Evolutionary conservation across 768 basidiomycete genomes (phyloP), one percentile per base, ranked within the genome.

Genomic region (Tulasnella sp.): DNA sequence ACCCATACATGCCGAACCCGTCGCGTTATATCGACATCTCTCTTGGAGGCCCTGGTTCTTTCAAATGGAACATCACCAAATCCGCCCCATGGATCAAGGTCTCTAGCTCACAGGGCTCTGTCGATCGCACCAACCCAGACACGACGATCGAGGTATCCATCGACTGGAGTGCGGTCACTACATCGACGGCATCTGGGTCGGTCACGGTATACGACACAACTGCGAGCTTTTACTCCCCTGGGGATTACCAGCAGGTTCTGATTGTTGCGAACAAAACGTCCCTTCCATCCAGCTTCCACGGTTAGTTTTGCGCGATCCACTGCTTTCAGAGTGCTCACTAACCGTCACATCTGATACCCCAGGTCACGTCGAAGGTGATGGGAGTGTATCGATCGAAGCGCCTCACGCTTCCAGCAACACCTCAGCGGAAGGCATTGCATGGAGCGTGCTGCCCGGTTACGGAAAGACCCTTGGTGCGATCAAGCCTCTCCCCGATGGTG

Each of bases 331-430:
- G 29, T 47, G 29, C 34, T 56, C 19, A 44, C 30, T 29, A 24
- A 13, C 17, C 44, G 24, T n/a, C 15, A 45, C 29, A 17, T 5
- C 49, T 21, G n/a, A 19, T 7, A 55, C 21, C 29, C 21, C 65
- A 66, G 81, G 83, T 3, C 82, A 84, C 63, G 77, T 86, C 24
- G 82, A 86, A 63, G 80, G 77, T 21, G 75, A 79, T 45, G 82
- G 83, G 11, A 79, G 76, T 19, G 73, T 86, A 42, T 80, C 81
- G 0, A 83, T 85, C 27, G 83, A 87, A 65, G 84, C 83, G 38
- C 80, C 75, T 1, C 84, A 86, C 67, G 73, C 77, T 0, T 73
- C 77, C 4, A 79, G 76, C 64, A 77, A 75, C 67, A 72, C 71
- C 1, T 66, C 78, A 4, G 79, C 80, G 4, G 69, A 74, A 42